These are phyloP conservation scores for Ophiocytium majus DNA, from an alignment of 352 stramenopile genomes.

Conservation along the genomic window DNA sequence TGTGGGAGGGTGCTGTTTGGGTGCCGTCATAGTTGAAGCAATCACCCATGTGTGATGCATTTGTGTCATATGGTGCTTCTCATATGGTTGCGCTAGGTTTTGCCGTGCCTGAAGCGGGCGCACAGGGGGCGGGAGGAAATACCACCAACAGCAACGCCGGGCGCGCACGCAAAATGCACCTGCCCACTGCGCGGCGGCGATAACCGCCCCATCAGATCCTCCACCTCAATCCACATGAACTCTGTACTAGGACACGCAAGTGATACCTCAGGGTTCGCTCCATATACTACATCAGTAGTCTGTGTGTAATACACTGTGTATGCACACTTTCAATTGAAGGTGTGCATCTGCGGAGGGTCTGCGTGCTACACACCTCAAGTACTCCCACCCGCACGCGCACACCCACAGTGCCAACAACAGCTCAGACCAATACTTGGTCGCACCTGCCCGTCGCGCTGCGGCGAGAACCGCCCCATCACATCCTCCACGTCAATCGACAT, in stretches of 20 bases:
- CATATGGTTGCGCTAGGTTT: background rate
- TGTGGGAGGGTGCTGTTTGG: too few species aligned
- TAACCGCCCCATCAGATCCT: slow-evolving; percentile 47
- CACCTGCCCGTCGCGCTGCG: slow-evolving; percentile 50
- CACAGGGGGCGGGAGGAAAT: too few species aligned
- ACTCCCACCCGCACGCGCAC: background rate
- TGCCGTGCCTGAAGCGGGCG: background rate
- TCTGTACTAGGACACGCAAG: too few species aligned
- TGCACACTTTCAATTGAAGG: too few species aligned
- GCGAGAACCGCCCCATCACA: slow-evolving; percentile 50
- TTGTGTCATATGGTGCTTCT: background rate
- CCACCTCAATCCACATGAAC: slow-evolving; percentile 39
- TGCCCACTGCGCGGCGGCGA: too few species aligned
- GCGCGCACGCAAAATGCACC: too few species aligned
- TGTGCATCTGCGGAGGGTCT: background rate
- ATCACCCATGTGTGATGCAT: background rate
- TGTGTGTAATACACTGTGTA: too few species aligned
- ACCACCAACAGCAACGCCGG: too few species aligned
- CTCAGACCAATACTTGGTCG: background rate
- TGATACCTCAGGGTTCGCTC: too few species aligned
- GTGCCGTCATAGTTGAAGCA: background rate
- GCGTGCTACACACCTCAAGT: background rate
- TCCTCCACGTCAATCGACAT: slow-evolving; percentile 40
- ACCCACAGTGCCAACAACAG: background rate
- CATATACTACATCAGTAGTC: too few species aligned